phyloP scores from a whole-genome alignment of 192 early-diverging fungal species.

The Coemansia sp. region DNA sequence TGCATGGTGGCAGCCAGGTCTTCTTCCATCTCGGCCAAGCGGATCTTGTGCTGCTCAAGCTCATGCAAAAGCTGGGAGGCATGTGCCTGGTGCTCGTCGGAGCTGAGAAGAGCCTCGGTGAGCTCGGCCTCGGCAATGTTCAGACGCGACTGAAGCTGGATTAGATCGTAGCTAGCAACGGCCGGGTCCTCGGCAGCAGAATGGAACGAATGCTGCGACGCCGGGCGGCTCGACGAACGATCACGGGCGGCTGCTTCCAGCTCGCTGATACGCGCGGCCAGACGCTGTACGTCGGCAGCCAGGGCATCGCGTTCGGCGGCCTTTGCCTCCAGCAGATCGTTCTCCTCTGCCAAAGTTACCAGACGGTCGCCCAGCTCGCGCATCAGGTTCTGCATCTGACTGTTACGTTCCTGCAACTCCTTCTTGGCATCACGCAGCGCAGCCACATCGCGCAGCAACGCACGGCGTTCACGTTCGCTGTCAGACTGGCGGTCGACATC shows the following conservation, averaged over 20 bases:
- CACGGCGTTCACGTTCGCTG: slow-evolving; percentile 19
- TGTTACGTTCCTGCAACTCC: slow-evolving; percentile 44
- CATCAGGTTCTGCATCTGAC: slow-evolving; percentile 43
- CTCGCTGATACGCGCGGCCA: slow-evolving; percentile 9
- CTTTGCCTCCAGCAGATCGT: slow-evolving; percentile 39
- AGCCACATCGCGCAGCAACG: slow-evolving; percentile 13
- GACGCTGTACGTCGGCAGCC: slow-evolving; percentile 11
- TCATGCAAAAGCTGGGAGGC: slow-evolving; percentile 12
- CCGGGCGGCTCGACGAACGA: slow-evolving; percentile 1
- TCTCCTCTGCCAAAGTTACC: slow-evolving; percentile 42
- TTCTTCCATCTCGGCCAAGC: slow-evolving; percentile 15
- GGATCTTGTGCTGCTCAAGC: slow-evolving; percentile 10
- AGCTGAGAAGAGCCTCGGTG: slow-evolving; percentile 17
- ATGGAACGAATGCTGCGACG: slow-evolving; percentile 12
- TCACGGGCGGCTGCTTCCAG: slow-evolving; percentile 6
- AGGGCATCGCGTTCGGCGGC: slow-evolving; percentile 33
- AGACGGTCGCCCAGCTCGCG: slow-evolving; percentile 46
- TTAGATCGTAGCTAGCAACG: slow-evolving; percentile 1
- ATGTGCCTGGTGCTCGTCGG: slow-evolving; percentile 23
- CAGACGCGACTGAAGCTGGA: slow-evolving; percentile 25
- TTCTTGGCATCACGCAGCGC: slow-evolving; percentile 29
- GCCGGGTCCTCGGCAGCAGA: slow-evolving; percentile 8
- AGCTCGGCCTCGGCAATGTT: slow-evolving; percentile 31
- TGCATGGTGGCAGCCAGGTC: slow-evolving; percentile 25
- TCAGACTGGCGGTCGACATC: slow-evolving; percentile 22